Base-by-base conservation (phyloP, 2,329 filamentous ascomycete species). In the Fusarium sp. region DNA sequence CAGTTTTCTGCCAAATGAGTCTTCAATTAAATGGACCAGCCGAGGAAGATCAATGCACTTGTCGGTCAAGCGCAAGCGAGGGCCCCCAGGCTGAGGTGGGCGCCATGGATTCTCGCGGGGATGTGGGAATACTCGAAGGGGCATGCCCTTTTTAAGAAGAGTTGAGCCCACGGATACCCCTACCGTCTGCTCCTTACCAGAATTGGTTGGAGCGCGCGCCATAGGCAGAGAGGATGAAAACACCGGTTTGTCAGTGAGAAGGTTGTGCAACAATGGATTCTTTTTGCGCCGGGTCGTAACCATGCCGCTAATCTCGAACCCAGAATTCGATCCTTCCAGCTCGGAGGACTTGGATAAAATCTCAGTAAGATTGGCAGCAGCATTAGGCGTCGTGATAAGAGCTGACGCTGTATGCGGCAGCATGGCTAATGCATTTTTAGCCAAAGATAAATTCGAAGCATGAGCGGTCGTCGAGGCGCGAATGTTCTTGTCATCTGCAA, bases 241-340 rank as follows among this genome's bases (percentile, higher is more conserved):
- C 16, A 95, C 88, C 0, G 96, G 95, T 76, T 97, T 97, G 81
- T 99, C 96, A 3, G 96, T 99, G 12, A 99, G 87, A 2, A 99
- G 88, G 75, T 98, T 98, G 81, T 99, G 94, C 47, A 99, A 96
- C 3, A 99, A 84, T 0, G 95, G 94, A 75, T 99, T 99, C 76
- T 87, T 86, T 60, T 83, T 85, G 49, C 82, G 83, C 61, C 87
- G 82, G 0, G 87, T 89, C 24, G 83, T 84, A 5, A 89, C 87
- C 65, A 85, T 86, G 29, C 82, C 83, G 4, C 85, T 81, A 22
- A 84, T 81, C 1, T 80, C 80, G 69, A 77, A 79, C 86, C 82
- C 79, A 87, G 84, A 56, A 87, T 89, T 61, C 83, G 83, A 63
- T 89, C 84, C 64, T 59, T 59, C 55, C 61, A 68, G 54, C 74